Conservation (phyloP, 192 early-diverging fungal species). For the Umbelopsis sp. region DNA sequence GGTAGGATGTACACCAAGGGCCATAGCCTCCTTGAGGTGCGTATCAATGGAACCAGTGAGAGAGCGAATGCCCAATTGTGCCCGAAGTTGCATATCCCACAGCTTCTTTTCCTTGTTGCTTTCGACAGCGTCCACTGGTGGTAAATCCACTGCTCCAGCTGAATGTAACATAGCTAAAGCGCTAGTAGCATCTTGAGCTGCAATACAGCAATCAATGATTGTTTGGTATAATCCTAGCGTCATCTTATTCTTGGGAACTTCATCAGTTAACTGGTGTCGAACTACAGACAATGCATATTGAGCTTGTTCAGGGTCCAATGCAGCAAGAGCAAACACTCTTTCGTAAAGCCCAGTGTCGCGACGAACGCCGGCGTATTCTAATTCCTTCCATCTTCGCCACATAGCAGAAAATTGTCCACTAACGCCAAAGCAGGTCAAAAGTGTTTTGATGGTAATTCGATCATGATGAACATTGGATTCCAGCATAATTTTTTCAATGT, state of each 20-base stretch:
- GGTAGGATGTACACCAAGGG: conserved; percentile 22
- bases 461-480: conserved; percentile 36
- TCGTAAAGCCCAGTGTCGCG: conserved; percentile 34
- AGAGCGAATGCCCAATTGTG: conserved; percentile 2
- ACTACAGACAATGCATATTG: conserved; percentile 34
- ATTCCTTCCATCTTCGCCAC: conserved; percentile 35
- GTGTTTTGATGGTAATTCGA: conserved; percentile 36
- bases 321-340: conserved; percentile 34
- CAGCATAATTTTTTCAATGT: conserved; percentile 44
- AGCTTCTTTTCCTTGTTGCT: neutral
- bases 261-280: conserved; percentile 30
- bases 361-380: conserved; percentile 34
- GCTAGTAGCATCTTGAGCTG: conserved; percentile 22
- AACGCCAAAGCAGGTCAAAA: conserved; percentile 38
- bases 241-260: conserved; percentile 2
- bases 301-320: conserved; percentile 30
- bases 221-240: conserved; percentile 26
- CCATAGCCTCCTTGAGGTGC: conserved; percentile 29
- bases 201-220: conserved; percentile 40
- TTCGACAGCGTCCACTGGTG: neutral
- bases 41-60: neutral
- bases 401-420: conserved; percentile 30
- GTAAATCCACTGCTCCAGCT: neutral
- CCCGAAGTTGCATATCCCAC: neutral
- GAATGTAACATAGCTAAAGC: conserved; percentile 5